Evolutionary conservation across 805 yeast species (phyloP).

Genomic region (Suhomyces vadensis): DNA sequence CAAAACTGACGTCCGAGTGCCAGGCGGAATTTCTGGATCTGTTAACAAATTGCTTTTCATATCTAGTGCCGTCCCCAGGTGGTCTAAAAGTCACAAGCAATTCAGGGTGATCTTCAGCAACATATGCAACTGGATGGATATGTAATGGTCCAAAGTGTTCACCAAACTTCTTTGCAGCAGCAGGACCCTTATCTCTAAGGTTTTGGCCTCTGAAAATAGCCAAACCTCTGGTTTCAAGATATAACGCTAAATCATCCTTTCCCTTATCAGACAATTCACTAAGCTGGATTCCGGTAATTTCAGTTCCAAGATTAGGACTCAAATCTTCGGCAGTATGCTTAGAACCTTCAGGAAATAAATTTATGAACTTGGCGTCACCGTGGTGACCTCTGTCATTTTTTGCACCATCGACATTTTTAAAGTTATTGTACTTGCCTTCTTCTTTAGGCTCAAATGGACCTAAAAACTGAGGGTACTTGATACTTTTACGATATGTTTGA

Average conservation of each 20-base stretch:
- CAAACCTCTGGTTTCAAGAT: constrained; percentile 26
- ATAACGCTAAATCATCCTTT: constrained; percentile 28
- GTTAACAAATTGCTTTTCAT: constrained; percentile 16
- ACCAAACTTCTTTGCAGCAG: constrained; percentile 23
- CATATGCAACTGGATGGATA: constrained; percentile 25
- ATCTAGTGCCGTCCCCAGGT: constrained; percentile 20
- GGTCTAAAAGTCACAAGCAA: constrained; percentile 24
- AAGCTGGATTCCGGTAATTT: constrained; percentile 26
- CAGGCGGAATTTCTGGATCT: constrained; percentile 15
- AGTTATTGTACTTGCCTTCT: constrained; percentile 20
- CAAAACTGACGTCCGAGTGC: constrained; percentile 30
- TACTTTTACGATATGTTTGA: constrained; percentile 13
- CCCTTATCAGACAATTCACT: constrained; percentile 27
- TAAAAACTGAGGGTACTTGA: constrained; percentile 26
- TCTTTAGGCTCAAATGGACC: constrained; percentile 18
- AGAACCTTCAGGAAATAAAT: constrained; percentile 19
- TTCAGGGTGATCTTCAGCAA: constrained; percentile 24
- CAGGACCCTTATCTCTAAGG: constrained; percentile 26
- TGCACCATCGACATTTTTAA: constrained; percentile 20
- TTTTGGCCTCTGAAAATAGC: constrained; percentile 28
- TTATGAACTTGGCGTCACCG: constrained; percentile 22
- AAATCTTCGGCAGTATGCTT: constrained; percentile 19
- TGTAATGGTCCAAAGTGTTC: constrained; percentile 29
- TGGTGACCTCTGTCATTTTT: constrained; percentile 28
- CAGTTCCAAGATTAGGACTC: constrained; percentile 29